Percentiles rank a stretch among this genome's conserved stretches.
Evolutionary conservation across 805 yeast species (phyloP).

Genomic region (Jamesozyma hellenica): DNA sequence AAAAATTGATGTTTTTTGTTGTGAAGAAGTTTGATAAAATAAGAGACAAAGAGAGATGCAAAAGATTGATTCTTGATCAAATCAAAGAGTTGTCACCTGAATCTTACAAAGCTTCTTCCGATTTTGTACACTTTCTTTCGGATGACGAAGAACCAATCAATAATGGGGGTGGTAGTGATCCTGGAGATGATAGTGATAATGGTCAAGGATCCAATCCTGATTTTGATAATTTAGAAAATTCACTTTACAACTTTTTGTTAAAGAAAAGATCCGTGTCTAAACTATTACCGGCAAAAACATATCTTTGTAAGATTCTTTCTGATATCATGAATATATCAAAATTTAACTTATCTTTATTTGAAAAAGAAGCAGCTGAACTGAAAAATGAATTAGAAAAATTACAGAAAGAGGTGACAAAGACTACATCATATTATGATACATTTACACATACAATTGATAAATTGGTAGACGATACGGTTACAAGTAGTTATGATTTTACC

Average conservation of each 20-base stretch:
- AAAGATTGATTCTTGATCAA: constrained; percentile 67
- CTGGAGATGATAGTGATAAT: constrained; percentile 22
- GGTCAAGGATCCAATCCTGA: constrained; percentile 41
- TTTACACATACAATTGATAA: constrained; percentile 51
- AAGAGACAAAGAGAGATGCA: constrained; percentile 70
- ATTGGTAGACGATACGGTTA: constrained; percentile 51
- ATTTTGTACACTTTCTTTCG: constrained; percentile 84
- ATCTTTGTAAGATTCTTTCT: constrained; percentile 52
- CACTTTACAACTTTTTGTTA: constrained; percentile 73
- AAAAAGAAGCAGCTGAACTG: constrained; percentile 39
- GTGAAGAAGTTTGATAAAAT: constrained; percentile 88
- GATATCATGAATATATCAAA: constrained; percentile 56
- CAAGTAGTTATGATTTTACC: constrained; percentile 51
- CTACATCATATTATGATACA: constrained; percentile 41
- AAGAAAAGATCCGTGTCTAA: constrained; percentile 86
- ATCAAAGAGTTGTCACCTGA: constrained; percentile 81
- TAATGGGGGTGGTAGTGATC: constrained; percentile 30
- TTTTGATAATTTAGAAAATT: constrained; percentile 76
- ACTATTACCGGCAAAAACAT: constrained; percentile 87
- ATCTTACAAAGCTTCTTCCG: constrained; percentile 77
- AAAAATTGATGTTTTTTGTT: constrained; percentile 84
- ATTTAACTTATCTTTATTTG: constrained; percentile 49
- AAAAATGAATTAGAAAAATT: constrained; percentile 43
- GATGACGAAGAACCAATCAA: constrained; percentile 30
- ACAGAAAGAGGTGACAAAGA: constrained; percentile 52